Percentiles rank a stretch among this genome's conserved stretches.
Conservation (phyloP, 805 yeast genomes). For the Candida loeiensis region DNA sequence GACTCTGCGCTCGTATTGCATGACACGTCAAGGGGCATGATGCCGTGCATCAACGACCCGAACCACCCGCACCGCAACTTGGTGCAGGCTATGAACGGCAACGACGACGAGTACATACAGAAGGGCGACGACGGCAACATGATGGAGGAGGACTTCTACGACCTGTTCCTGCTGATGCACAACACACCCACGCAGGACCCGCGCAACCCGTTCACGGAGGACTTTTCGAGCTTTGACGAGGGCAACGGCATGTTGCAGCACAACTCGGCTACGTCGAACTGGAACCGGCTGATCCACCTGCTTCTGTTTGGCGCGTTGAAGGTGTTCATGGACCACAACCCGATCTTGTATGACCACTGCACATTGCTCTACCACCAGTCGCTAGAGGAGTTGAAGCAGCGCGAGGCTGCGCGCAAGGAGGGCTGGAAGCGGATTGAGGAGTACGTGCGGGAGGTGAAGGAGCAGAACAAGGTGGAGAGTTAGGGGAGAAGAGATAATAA, state of each 20-base stretch:
- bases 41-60: slow-evolving; percentile 23
- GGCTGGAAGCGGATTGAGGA: slow-evolving; percentile 71
- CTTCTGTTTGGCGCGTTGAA: slow-evolving; percentile 89
- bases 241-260: slow-evolving; percentile 36
- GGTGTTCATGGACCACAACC: slow-evolving; percentile 89
- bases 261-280: slow-evolving; percentile 55
- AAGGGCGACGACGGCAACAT: slow-evolving; percentile 22
- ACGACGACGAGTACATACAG: slow-evolving; percentile 9
- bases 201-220: slow-evolving; percentile 17
- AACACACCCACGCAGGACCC: slow-evolving; percentile 15
- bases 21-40: slow-evolving; percentile 21
- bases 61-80: slow-evolving; percentile 23
- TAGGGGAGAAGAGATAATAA: too few relatives aligned
- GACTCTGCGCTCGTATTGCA: slow-evolving; percentile 34
- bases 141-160: slow-evolving; percentile 44
- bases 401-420: slow-evolving; percentile 57
- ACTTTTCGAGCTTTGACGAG: slow-evolving; percentile 32
- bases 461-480: slow-evolving; percentile 10
- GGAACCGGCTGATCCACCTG: slow-evolving; percentile 93
- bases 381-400: slow-evolving; percentile 65
- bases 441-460: slow-evolving; percentile 41
- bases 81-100: slow-evolving; percentile 12
- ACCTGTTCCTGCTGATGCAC: slow-evolving; percentile 36
- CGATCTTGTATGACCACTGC: slow-evolving; percentile 87
- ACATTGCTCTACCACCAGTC: slow-evolving; percentile 82